Percentiles rank a stretch among this genome's conserved stretches.
Conservation (phyloP, 2,329 filamentous ascomycete genomes). For the Ceratocystis colombiana region DNA sequence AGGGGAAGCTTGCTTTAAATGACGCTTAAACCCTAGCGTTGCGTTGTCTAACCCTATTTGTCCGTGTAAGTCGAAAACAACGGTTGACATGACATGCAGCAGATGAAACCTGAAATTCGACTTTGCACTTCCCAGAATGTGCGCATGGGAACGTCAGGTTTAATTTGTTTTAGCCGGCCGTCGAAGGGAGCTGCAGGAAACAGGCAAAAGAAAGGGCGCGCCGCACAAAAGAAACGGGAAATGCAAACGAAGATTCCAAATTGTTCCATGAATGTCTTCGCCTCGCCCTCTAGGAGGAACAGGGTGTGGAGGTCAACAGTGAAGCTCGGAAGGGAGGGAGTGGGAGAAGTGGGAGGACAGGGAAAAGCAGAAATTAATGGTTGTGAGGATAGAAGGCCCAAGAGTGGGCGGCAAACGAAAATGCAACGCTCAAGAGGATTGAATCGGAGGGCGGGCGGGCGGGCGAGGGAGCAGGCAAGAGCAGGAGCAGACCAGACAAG, state of each 20-base stretch:
- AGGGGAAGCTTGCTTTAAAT: background rate
- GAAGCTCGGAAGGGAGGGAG: background rate
- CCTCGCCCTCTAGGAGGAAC: background rate
- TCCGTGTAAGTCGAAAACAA: background rate
- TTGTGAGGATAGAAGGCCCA: background rate
- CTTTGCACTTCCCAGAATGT: background rate
- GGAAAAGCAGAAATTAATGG: background rate
- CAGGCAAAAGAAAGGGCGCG: too few species aligned
- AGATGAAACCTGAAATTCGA: background rate
- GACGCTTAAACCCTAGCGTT: background rate
- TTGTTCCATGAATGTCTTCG: too few species aligned
- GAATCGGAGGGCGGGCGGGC: too few species aligned
- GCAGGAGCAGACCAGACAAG: too few species aligned
- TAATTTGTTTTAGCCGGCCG: background rate
- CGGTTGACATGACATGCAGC: background rate
- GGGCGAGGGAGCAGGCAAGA: too few species aligned
- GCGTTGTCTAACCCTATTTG: background rate
- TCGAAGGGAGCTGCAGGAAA: background rate
- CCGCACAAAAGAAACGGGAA: too few species aligned
- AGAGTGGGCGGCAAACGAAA: background rate
- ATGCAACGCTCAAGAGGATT: too few species aligned
- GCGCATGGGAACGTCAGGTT: background rate
- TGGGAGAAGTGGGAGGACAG: conserved; percentile 3
- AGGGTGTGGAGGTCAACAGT: background rate
- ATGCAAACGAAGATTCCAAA: too few species aligned